Evolutionary conservation across 805 yeast species (phyloP).

Genomic region (Clavispora fructus): DNA sequence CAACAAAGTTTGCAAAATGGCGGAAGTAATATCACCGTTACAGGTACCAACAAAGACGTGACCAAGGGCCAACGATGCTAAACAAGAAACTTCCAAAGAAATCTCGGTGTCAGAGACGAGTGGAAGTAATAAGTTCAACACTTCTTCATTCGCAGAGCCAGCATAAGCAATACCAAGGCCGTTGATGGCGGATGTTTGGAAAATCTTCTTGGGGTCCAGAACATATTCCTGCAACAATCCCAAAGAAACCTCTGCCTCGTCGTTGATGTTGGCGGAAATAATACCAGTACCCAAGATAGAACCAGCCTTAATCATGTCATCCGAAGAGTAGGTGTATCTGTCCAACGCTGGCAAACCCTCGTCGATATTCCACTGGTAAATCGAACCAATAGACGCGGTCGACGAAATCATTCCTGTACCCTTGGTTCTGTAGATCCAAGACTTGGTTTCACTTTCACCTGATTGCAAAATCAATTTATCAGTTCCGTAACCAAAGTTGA

Average conservation of each 20-base stretch:
- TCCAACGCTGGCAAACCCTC: slow-evolving; percentile 89
- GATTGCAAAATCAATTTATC: slow-evolving; percentile 64
- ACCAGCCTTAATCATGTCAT: slow-evolving; percentile 90
- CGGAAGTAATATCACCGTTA: slow-evolving; percentile 89
- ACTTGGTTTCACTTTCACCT: slow-evolving; percentile 62
- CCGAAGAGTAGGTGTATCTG: slow-evolving; percentile 79
- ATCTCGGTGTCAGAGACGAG: slow-evolving; percentile 71
- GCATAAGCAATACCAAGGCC: slow-evolving; percentile 95
- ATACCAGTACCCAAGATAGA: slow-evolving; percentile 94
- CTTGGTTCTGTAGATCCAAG: slow-evolving; percentile 90
- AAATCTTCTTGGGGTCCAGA: slow-evolving; percentile 52
- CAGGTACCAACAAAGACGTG: slow-evolving; percentile 95
- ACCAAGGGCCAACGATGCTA: slow-evolving; percentile 89
- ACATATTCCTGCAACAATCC: slow-evolving; percentile 82
- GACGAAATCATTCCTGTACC: slow-evolving; percentile 89
- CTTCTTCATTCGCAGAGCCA: slow-evolving; percentile 85
- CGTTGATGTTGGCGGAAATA: slow-evolving; percentile 87
- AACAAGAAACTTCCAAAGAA: slow-evolving; percentile 71
- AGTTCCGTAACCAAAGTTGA: slow-evolving; percentile 85
- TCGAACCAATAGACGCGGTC: slow-evolving; percentile 85
- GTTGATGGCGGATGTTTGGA: slow-evolving; percentile 76
- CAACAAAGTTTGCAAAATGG: slow-evolving; percentile 81
- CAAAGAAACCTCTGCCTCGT: slow-evolving; percentile 90
- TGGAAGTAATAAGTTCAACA: slow-evolving; percentile 72
- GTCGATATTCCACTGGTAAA: slow-evolving; percentile 85